These are phyloP conservation scores for Collybia sordida DNA, from an alignment of 768 basidiomycete species.

Conservation along the genomic window DNA sequence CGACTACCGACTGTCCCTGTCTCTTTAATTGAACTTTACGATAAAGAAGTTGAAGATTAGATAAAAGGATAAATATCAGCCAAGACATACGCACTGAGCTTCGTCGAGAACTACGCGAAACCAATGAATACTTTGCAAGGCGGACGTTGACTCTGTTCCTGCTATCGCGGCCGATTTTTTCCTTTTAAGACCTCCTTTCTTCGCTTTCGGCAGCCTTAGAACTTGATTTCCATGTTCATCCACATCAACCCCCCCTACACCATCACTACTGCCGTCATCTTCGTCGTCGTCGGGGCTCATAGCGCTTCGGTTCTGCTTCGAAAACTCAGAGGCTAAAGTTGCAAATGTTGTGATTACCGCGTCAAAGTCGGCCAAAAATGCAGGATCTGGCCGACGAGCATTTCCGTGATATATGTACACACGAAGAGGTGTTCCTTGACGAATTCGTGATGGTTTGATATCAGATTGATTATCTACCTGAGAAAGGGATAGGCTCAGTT, in stretches of 20 bases:
- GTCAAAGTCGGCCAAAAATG: slow-evolving; percentile 90
- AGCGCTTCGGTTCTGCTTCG: slow-evolving; percentile 76
- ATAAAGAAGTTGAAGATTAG: neutral
- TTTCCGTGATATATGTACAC: slow-evolving; percentile 98
- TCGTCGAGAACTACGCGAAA: slow-evolving; percentile 93
- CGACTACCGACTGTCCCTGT: slow-evolving; percentile 91
- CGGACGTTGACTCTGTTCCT: slow-evolving; percentile 58
- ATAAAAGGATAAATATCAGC: neutral
- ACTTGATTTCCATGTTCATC: slow-evolving; percentile 70
- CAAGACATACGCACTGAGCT: slow-evolving; percentile 77
- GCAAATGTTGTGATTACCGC: slow-evolving; percentile 97
- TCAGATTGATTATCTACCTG: slow-evolving; percentile 28
- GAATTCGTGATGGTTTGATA: slow-evolving; percentile 32
- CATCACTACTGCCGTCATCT: slow-evolving; percentile 64
- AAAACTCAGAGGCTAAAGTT: slow-evolving; percentile 92
- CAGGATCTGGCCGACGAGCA: slow-evolving; percentile 80
- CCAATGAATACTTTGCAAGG: slow-evolving; percentile 95
- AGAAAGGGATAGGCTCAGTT: slow-evolving; percentile 33
- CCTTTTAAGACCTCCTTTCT: slow-evolving; percentile 68
- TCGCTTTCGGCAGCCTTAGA: slow-evolving; percentile 58
- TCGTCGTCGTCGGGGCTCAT: slow-evolving; percentile 73
- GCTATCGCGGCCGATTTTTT: slow-evolving; percentile 45
- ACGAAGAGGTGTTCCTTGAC: slow-evolving; percentile 57
- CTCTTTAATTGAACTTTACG: slow-evolving; percentile 90
- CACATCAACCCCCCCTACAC: slow-evolving; percentile 58